These are phyloP conservation scores for Chaetomium globosum DNA, from an alignment of 2,329 filamentous ascomycete species.

Conservation along the genomic window DNA sequence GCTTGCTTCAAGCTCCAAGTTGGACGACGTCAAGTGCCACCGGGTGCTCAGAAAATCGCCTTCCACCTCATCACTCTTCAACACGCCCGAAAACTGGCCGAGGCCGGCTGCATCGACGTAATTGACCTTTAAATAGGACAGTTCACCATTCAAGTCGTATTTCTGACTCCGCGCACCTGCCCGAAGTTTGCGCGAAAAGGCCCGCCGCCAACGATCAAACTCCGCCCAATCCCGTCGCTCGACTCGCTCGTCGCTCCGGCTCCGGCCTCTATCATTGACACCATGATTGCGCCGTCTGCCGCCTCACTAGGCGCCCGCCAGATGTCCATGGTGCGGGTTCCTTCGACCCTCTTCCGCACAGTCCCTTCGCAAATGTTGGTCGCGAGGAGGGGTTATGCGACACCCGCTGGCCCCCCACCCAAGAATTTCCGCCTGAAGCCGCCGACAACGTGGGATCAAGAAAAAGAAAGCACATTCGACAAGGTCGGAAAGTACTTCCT, in stretches of 20 bases:
- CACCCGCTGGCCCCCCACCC: slow-evolving; percentile 77
- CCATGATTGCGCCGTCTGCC: slow-evolving; percentile 34
- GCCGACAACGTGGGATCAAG: slow-evolving; percentile 77
- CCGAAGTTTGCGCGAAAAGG: slow-evolving; percentile 18
- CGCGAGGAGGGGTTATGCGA: slow-evolving; percentile 55
- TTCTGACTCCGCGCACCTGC: neutral
- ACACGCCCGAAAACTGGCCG: neutral
- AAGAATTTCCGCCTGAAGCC: slow-evolving; percentile 76
- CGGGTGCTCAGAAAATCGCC: slow-evolving; percentile 32
- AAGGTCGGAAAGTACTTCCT: slow-evolving; percentile 92
- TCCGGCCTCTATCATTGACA: slow-evolving; percentile 2
- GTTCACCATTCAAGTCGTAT: neutral
- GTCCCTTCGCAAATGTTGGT: slow-evolving; percentile 23
- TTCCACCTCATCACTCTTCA: slow-evolving; percentile 21
- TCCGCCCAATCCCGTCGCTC: neutral
- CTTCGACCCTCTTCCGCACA: slow-evolving; percentile 21
- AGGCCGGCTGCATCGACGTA: slow-evolving; percentile 1
- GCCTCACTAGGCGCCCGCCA: slow-evolving; percentile 32
- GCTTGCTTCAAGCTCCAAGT: slow-evolving; percentile 26
- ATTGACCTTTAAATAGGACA: slow-evolving; percentile 13
- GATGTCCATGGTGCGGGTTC: slow-evolving; percentile 21
- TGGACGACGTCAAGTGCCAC: slow-evolving; percentile 31
- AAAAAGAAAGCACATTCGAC: slow-evolving; percentile 75
- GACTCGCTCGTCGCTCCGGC: neutral
- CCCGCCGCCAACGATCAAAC: slow-evolving; percentile 2